phyloP scores from a whole-genome alignment of 768 basidiomycete genomes.

The Pleurotus citrinopileatus region DNA sequence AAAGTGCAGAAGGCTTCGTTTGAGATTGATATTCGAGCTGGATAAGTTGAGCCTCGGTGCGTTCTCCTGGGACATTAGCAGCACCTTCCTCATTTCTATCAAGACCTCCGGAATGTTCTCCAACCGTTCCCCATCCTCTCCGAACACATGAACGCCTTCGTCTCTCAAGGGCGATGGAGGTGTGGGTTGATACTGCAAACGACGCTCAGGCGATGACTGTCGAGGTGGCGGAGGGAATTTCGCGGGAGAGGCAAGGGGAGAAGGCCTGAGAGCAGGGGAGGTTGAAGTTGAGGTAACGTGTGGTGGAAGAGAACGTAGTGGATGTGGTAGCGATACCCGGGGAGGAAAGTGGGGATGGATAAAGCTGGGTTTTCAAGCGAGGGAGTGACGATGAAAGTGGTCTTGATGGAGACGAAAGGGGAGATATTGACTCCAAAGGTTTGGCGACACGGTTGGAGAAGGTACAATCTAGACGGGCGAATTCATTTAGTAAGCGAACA shows the following conservation, averaged over 20 bases:
- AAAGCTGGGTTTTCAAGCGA: not conserved
- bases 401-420: not conserved
- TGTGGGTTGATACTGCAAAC: not conserved
- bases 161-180: conserved; percentile 4
- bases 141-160: not conserved
- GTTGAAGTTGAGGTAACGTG: not conserved
- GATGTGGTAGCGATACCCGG: not conserved
- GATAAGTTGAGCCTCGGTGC: not conserved
- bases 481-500: too few species aligned
- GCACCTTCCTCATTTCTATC: not conserved
- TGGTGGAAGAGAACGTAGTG: not conserved
- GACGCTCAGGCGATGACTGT: not conserved
- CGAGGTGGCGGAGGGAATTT: not conserved
- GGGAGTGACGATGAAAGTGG: not conserved
- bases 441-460: not conserved
- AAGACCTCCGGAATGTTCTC: not conserved
- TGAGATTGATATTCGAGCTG: conserved; percentile 1
- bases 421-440: not conserved
- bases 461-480: not conserved
- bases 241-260: not conserved
- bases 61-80: not conserved
- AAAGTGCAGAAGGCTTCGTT: not conserved
- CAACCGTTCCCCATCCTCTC: not conserved
- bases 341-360: not conserved
- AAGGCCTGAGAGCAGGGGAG: not conserved